Percentiles rank a stretch among this genome's conserved stretches.
Conservation (phyloP, 805 yeast genomes). For the Candida nonsorbophila region DNA sequence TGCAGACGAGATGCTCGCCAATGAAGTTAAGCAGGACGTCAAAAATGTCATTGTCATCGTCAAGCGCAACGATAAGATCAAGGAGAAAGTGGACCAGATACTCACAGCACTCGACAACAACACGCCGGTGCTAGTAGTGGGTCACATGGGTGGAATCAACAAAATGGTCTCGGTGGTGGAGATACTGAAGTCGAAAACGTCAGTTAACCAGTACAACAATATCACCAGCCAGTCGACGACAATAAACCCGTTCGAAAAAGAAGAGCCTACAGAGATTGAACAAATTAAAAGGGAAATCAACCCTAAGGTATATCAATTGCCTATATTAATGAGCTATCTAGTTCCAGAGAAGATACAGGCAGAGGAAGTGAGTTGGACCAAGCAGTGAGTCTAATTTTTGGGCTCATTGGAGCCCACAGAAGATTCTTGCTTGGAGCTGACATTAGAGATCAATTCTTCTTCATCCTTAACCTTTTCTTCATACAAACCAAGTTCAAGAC, state of each 20-base stretch:
- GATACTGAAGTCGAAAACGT: conserved; percentile 6
- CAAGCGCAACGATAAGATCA: conserved; percentile 6
- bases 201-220: conserved; percentile 8
- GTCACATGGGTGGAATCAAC: conserved; percentile 4
- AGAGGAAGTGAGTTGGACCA: conserved; percentile 1
- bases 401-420: background rate
- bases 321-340: conserved; percentile 8
- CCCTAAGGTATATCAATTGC: conserved; percentile 4
- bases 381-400: background rate
- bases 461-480: conserved; percentile 34
- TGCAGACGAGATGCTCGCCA: background rate
- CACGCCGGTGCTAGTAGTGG: conserved; percentile 4
- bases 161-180: conserved; percentile 9
- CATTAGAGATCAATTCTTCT: conserved; percentile 3
- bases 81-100: conserved; percentile 7
- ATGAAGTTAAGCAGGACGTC: background rate
- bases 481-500: conserved; percentile 50
- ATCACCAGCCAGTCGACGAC: conserved; percentile 5
- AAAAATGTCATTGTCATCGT: too few species aligned
- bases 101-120: background rate
- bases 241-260: conserved; percentile 4
- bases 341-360: conserved; percentile 3
- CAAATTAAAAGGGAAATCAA: conserved; percentile 1
- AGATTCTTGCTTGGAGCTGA: too few species aligned
- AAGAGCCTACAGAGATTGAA: background rate